These are phyloP conservation scores for Suhomyces bokatorum DNA, from an alignment of 1,139 yeast species.

Conservation along the genomic window DNA sequence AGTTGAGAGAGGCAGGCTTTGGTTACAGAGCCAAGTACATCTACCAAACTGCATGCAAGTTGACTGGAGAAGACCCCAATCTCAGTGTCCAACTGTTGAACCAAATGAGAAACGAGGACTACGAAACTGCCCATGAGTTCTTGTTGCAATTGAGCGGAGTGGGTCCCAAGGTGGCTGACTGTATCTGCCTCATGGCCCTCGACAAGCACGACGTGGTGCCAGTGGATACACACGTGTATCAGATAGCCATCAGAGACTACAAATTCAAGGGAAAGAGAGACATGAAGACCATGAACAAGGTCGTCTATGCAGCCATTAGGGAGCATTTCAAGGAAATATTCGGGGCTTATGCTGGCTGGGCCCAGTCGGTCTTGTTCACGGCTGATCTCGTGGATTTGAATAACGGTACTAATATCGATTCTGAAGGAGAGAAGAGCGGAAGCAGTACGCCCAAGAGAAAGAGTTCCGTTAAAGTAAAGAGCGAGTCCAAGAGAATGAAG, in stretches of 20 bases:
- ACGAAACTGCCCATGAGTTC: conserved; percentile 62
- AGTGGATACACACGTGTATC: conserved; percentile 94
- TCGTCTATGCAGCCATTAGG: conserved; percentile 64
- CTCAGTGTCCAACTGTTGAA: conserved; percentile 33
- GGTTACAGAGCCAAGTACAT: conserved; percentile 94
- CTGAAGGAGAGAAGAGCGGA: conserved; percentile 10
- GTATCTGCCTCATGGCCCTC: conserved; percentile 83
- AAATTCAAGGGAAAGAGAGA: conserved; percentile 51
- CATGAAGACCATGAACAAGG: conserved; percentile 53
- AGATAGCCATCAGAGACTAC: conserved; percentile 84
- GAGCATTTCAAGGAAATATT: conserved; percentile 64
- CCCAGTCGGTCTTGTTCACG: conserved; percentile 87
- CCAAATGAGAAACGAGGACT: conserved; percentile 43
- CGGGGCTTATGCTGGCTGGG: conserved; percentile 98
- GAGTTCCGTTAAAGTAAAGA: no score
- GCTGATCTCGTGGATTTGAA: conserved; percentile 70
- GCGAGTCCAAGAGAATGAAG: not conserved
- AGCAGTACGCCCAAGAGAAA: not conserved
- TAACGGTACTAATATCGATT: conserved; percentile 41
- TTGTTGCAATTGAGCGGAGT: conserved; percentile 78
- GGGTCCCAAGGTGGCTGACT: conserved; percentile 98
- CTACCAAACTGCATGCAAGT: conserved; percentile 64
- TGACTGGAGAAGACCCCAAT: conserved; percentile 34
- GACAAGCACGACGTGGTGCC: conserved; percentile 91
- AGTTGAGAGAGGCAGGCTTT: conserved; percentile 64